Conservation (phyloP, 306 rosid genomes). For the Trichosanthes truncata region DNA sequence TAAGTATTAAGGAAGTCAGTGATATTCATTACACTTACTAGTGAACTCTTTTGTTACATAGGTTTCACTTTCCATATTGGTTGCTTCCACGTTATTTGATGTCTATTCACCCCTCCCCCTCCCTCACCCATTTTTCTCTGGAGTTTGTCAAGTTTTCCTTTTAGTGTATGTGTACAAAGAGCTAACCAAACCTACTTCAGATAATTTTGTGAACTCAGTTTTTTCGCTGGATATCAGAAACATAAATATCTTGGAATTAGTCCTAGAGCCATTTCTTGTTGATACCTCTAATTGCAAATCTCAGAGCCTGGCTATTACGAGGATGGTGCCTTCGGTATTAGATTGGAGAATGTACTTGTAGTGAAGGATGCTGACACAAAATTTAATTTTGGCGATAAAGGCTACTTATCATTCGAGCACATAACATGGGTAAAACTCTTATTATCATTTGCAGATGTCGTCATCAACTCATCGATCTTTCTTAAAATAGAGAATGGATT, state of each 20-base stretch:
- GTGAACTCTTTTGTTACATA: background rate
- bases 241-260: background rate
- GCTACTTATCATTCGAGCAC: conserved; percentile 84
- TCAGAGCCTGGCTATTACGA: conserved; percentile 97
- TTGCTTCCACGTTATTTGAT: background rate
- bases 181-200: background rate
- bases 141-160: background rate
- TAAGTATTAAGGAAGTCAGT: conserved; percentile 28
- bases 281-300: conserved; percentile 14
- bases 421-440: conserved; percentile 72
- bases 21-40: background rate
- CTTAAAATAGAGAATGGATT: background rate
- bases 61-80: background rate
- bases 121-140: background rate
- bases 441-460: background rate
- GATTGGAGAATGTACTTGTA: conserved; percentile 96
- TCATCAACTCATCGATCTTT: background rate
- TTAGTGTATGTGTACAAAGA: background rate
- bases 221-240: background rate
- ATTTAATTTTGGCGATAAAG: conserved; percentile 85
- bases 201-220: background rate
- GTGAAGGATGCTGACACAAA: conserved; percentile 69
- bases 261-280: background rate
- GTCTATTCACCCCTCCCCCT: background rate
- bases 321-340: conserved; percentile 84